Base-by-base conservation (phyloP, 805 yeast genomes). In the Metschnikowia cubensis region DNA sequence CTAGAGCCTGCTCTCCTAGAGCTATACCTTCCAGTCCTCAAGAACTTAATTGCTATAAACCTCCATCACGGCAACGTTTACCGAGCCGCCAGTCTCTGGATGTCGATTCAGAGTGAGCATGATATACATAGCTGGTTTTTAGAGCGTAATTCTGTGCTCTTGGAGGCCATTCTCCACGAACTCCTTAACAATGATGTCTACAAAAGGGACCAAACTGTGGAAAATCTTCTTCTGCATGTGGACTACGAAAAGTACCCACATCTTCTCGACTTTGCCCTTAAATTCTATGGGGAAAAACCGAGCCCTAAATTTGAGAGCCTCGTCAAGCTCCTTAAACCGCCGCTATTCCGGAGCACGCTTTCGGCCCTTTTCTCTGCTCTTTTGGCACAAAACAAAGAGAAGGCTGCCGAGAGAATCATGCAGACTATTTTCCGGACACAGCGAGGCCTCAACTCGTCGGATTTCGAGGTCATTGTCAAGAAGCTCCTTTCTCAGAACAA, bases 291-390 rank as follows among this genome's bases (percentile, higher is more conserved):
- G n/a, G 50, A 50, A 18, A 40, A 50, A 6, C 43, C 36, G 6
- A 40, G 56, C 42, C 7, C 36, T 14, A 18, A 41, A 13, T 55
- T 53, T 17, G 60, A 61, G n/a, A 32, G 21, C 13, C 55, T 67
- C 21, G 51, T 66, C 6, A 55, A 58, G 31, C 44, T 50, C 32
- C 52, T 70, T 15, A 50, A 45, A n/a, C 61, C 69, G 4, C 74
- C 73, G 6, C 52, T 71, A n/a, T 54, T 58, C 29, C 53, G 74
- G 21, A 63, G 62, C 57, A 62, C 73, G 2, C 53, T 72, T 6
- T 63, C 73, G 4, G 64, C 63, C 52, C 56, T 73, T 31, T 66
- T 72, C 42, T 53, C 58, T 17, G 57, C 66, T 6, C 70, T 71
- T 42, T 49, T 68, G 35, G 25, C 36, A 13, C 67, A 62, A 46